Conservation (phyloP, 768 basidiomycete genomes). For the Gymnopilus dilepis region DNA sequence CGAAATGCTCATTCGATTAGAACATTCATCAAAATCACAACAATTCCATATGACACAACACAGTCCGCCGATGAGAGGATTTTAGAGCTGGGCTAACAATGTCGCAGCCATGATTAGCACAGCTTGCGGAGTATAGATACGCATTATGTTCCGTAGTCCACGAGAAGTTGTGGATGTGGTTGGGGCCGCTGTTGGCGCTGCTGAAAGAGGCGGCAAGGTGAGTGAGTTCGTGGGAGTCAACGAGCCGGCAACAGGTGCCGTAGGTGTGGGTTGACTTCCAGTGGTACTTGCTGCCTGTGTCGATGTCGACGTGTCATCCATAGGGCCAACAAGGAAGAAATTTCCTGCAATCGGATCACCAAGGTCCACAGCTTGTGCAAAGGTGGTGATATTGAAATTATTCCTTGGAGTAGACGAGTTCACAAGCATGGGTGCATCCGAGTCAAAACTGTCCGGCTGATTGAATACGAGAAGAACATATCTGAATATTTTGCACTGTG, state of each 20-base stretch:
- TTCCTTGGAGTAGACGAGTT: constrained; percentile 39
- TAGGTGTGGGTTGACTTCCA: constrained; percentile 7
- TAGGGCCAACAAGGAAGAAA: constrained; percentile 47
- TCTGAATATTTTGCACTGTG: constrained; percentile 22
- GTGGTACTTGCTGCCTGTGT: constrained; percentile 17
- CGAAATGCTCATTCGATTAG: neutral
- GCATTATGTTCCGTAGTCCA: neutral
- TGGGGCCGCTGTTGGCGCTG: neutral
- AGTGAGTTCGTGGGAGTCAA: neutral
- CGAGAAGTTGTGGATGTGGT: neutral
- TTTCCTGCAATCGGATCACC: constrained; percentile 46
- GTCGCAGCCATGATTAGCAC: neutral
- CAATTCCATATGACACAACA: too few species aligned
- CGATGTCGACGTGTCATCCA: constrained; percentile 20
- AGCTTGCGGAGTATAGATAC: neutral
- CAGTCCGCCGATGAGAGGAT: neutral
- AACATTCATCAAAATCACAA: neutral
- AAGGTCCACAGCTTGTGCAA: constrained; percentile 38
- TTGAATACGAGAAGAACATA: constrained; percentile 41
- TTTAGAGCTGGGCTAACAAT: neutral
- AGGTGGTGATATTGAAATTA: constrained; percentile 45
- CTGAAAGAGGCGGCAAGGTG: neutral
- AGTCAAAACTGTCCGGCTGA: constrained; percentile 38
- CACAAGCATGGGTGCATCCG: constrained; percentile 34
- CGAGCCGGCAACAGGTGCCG: constrained; percentile 5